These are phyloP conservation scores for Didymella glomerata DNA, from an alignment of 2,329 filamentous ascomycete species.

Conservation along the genomic window DNA sequence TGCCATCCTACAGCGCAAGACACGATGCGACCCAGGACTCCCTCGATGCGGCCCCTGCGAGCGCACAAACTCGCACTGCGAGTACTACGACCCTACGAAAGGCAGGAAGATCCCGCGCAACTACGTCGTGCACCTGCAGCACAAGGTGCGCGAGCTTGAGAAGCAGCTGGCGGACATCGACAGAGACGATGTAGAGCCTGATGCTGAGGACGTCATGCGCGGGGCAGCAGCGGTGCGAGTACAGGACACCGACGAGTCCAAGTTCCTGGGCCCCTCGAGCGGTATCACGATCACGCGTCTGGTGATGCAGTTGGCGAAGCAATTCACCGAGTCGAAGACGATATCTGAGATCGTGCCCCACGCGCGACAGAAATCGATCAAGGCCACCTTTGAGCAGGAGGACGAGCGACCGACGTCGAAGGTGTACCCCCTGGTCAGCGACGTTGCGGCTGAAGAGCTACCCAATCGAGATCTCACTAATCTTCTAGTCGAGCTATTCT, in stretches of 20 bases:
- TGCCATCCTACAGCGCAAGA: slow-evolving; percentile 75
- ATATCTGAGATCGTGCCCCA: slow-evolving; percentile 93
- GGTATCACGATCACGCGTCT: slow-evolving; percentile 94
- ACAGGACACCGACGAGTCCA: slow-evolving; percentile 84
- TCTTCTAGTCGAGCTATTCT: slow-evolving; percentile 83
- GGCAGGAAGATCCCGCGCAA: slow-evolving; percentile 85
- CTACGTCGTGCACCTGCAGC: slow-evolving; percentile 92
- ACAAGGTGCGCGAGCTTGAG: slow-evolving; percentile 83
- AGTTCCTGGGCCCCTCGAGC: slow-evolving; percentile 91
- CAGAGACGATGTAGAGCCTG: slow-evolving; percentile 73
- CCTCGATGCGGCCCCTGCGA: slow-evolving; percentile 93
- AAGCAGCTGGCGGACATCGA: slow-evolving; percentile 81
- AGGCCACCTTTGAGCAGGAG: slow-evolving; percentile 74
- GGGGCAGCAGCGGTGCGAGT: slow-evolving; percentile 86
- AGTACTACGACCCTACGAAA: slow-evolving; percentile 92
- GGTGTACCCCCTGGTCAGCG: slow-evolving; percentile 89
- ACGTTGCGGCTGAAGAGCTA: slow-evolving; percentile 77
- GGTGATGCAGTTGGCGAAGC: slow-evolving; percentile 95
- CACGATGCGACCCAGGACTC: slow-evolving; percentile 90
- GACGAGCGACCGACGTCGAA: slow-evolving; percentile 73
- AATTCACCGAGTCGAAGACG: slow-evolving; percentile 87
- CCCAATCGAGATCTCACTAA: slow-evolving; percentile 79
- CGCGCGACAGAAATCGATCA: slow-evolving; percentile 69
- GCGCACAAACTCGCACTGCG: slow-evolving; percentile 87
- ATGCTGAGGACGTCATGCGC: slow-evolving; percentile 84